phyloP scores from a whole-genome alignment of 1,284 basidiomycete species.

The Hemileia vastatrix region DNA sequence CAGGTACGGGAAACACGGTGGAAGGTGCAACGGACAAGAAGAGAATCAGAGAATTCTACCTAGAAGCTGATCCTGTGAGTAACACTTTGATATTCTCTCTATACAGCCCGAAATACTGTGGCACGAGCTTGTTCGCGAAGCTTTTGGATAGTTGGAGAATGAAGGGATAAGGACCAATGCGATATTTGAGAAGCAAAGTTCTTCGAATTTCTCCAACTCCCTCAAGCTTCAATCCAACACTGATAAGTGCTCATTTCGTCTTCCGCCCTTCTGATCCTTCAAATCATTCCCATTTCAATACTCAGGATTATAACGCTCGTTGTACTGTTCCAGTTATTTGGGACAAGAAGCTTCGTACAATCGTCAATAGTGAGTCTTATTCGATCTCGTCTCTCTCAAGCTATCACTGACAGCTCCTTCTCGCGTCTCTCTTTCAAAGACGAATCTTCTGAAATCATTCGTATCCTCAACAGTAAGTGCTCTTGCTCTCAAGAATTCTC shows the following conservation, averaged over 20 bases:
- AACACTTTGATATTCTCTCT: no score
- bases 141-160: no score
- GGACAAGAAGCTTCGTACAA: constrained; percentile 79
- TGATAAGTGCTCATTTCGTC: no score
- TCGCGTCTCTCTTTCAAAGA: constrained; percentile 17
- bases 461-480: constrained; percentile 83
- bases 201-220: no score
- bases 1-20: constrained; percentile 33
- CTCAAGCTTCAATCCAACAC: no score
- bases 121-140: no score
- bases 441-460: constrained; percentile 56
- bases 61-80: constrained; percentile 61
- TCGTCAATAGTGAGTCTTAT: constrained; percentile 90
- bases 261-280: no score
- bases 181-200: no score
- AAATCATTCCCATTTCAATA: not conserved
- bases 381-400: constrained; percentile 50
- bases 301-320: constrained; percentile 33
- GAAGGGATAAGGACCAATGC: no score
- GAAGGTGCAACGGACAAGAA: constrained; percentile 41
- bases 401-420: constrained; percentile 3
- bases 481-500: constrained; percentile 32
- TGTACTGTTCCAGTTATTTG: constrained; percentile 65
- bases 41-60: constrained; percentile 77
- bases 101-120: no score